Conservation (phyloP, 164 flowering plant genomes). For the Nymphaea thermarum region DNA sequence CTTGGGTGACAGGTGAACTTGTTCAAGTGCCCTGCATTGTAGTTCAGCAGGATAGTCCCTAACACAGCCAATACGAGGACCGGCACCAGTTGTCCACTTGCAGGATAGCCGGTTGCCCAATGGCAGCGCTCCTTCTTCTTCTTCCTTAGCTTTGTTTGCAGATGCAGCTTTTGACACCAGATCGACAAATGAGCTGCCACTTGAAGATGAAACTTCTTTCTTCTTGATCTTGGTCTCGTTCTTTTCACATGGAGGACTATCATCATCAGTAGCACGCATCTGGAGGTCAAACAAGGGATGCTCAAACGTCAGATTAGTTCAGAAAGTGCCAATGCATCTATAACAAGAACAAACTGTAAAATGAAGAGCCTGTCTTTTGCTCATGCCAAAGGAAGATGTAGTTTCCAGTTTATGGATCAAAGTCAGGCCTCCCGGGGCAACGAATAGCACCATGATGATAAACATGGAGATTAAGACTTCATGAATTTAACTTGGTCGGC, state of each 20-base stretch:
- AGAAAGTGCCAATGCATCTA: too few relatives aligned
- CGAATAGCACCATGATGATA: too few relatives aligned
- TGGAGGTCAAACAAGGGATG: slow-evolving; percentile 17
- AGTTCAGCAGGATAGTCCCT: slow-evolving; percentile 68
- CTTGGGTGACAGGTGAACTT: slow-evolving; percentile 61
- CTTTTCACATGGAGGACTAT: slow-evolving; percentile 15
- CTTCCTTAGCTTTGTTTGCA: not conserved
- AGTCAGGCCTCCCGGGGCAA: too few relatives aligned
- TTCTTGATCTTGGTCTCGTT: slow-evolving; percentile 6
- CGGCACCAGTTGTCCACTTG: slow-evolving; percentile 75
- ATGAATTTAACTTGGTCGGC: too few relatives aligned
- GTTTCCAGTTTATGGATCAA: too few relatives aligned
- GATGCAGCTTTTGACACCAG: not conserved
- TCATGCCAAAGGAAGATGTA: too few relatives aligned
- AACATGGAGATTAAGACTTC: too few relatives aligned
- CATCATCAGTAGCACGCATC: slow-evolving; percentile 58
- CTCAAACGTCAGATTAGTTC: too few relatives aligned
- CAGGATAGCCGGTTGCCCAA: slow-evolving; percentile 39
- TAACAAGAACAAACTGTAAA: too few relatives aligned
- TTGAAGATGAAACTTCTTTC: not conserved
- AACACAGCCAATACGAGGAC: slow-evolving; percentile 82
- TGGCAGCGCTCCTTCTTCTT: slow-evolving; percentile 15
- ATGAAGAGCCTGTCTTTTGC: too few relatives aligned
- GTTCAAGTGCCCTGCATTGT: slow-evolving; percentile 63
- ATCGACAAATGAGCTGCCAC: not conserved